phyloP scores from a whole-genome alignment of 352 stramenopile species.

The Discostella stelligera region DNA sequence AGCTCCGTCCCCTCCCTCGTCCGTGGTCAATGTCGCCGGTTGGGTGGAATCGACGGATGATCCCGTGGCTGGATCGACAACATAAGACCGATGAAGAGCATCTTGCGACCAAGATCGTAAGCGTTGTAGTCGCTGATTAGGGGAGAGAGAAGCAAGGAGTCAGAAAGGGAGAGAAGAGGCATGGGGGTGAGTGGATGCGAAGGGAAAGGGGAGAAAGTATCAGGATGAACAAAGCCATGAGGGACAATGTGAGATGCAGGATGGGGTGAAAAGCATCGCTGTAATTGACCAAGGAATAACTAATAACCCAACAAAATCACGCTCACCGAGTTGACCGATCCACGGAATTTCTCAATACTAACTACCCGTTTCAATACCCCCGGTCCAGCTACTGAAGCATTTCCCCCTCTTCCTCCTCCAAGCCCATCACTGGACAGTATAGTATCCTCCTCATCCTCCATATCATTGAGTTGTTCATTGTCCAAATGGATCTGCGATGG shows the following conservation, averaged over 20 bases:
- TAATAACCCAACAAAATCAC: not conserved
- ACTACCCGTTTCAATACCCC: conserved; percentile 25
- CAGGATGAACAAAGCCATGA: too few species aligned
- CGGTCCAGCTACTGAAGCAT: not conserved
- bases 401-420: conserved; percentile 1
- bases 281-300: not conserved
- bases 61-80: conserved; percentile 21
- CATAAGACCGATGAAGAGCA: conserved; percentile 11
- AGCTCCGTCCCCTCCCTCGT: not conserved
- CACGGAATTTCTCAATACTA: conserved; percentile 43
- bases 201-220: too few species aligned
- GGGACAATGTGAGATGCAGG: too few species aligned
- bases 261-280: not conserved
- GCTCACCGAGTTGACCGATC: conserved; percentile 33
- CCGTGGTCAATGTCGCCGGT: conserved; percentile 27
- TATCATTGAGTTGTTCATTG: too few species aligned
- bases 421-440: conserved; percentile 13
- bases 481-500: conserved; percentile 46
- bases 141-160: conserved; percentile 1
- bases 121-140: conserved; percentile 29
- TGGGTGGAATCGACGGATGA: conserved; percentile 50
- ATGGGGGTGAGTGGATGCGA: too few species aligned
- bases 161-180: not conserved
- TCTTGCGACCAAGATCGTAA: conserved; percentile 54
- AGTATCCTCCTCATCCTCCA: conserved; percentile 40